phyloP scores from a whole-genome alignment of 75 land plant species.

The Picea glauca region DNA sequence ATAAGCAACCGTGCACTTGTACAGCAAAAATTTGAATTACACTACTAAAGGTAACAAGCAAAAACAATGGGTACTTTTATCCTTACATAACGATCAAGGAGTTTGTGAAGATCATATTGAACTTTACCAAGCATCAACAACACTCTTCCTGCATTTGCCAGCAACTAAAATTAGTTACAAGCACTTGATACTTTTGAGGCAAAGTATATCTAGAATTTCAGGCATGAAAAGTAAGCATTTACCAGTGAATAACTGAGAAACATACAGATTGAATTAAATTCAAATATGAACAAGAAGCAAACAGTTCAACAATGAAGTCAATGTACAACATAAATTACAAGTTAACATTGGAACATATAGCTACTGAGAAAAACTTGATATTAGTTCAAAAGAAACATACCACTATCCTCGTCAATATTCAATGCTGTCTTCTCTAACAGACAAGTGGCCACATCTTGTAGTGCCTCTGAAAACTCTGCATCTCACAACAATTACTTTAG shows the following conservation, averaged over 20 bases:
- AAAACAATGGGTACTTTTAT: neutral
- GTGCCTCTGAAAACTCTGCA: constrained; percentile 61
- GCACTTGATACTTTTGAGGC: neutral
- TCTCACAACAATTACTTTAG: neutral
- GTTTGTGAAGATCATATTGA: constrained; percentile 62
- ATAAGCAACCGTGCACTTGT: neutral
- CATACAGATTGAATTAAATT: neutral
- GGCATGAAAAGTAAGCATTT: neutral
- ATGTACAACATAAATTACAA: neutral
- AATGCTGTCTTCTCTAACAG: constrained; percentile 54
- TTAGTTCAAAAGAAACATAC: constrained; percentile 25
- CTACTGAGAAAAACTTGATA: neutral
- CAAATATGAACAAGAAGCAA: neutral
- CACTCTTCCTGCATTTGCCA: constrained; percentile 38
- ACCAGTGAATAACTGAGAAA: neutral
- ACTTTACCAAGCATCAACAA: constrained; percentile 57
- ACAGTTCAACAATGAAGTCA: neutral
- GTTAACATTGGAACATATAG: neutral
- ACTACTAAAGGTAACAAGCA: neutral
- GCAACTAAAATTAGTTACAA: neutral
- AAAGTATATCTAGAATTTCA: neutral
- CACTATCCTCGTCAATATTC: constrained; percentile 46
- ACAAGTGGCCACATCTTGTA: constrained; percentile 56
- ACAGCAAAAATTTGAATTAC: neutral
- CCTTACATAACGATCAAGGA: constrained; percentile 67